Evolutionary conservation across 495 filamentous ascomycete species (phyloP).

Genomic region (Hypoxylon subgilvum): DNA sequence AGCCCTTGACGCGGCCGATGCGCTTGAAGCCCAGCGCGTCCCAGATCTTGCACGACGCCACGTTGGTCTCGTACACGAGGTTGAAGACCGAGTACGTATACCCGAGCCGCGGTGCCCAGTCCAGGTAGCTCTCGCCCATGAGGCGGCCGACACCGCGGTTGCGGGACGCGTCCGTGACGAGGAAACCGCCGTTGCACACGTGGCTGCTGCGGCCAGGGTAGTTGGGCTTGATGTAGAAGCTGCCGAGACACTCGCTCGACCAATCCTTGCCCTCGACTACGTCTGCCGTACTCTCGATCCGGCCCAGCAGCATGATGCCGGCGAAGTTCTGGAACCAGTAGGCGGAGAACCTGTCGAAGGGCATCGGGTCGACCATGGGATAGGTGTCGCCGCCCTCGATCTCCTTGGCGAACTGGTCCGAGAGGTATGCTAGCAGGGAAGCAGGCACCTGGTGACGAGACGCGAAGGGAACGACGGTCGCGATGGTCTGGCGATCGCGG

Average conservation of each 20-base stretch:
- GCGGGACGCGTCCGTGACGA: slow-evolving; percentile 87
- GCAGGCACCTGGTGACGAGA: slow-evolving; percentile 74
- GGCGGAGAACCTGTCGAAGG: slow-evolving; percentile 73
- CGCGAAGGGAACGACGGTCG: slow-evolving; percentile 87
- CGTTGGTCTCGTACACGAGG: slow-evolving; percentile 96
- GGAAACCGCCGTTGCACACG: slow-evolving; percentile 93
- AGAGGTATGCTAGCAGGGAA: slow-evolving; percentile 78
- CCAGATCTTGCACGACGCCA: slow-evolving; percentile 94
- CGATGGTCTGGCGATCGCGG: slow-evolving; percentile 85
- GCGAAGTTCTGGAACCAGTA: slow-evolving; percentile 98
- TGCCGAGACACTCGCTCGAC: slow-evolving; percentile 84
- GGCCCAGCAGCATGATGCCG: slow-evolving; percentile 89
- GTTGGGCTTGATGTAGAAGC: slow-evolving; percentile 97
- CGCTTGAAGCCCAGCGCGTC: slow-evolving; percentile 98
- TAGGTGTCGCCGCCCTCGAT: slow-evolving; percentile 97
- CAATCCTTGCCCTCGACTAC: slow-evolving; percentile 76
- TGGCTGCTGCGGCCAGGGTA: slow-evolving; percentile 96
- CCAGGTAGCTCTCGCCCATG: slow-evolving; percentile 93
- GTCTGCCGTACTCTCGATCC: slow-evolving; percentile 64
- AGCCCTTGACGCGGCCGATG: slow-evolving; percentile 88
- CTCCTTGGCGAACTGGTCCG: slow-evolving; percentile 87
- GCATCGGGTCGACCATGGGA: slow-evolving; percentile 83
- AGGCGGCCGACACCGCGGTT: slow-evolving; percentile 88
- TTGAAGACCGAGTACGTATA: slow-evolving; percentile 98
- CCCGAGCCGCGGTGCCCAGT: slow-evolving; percentile 92